Conservation (phyloP, 2,329 filamentous ascomycete genomes). For the Esteya vermicola region DNA sequence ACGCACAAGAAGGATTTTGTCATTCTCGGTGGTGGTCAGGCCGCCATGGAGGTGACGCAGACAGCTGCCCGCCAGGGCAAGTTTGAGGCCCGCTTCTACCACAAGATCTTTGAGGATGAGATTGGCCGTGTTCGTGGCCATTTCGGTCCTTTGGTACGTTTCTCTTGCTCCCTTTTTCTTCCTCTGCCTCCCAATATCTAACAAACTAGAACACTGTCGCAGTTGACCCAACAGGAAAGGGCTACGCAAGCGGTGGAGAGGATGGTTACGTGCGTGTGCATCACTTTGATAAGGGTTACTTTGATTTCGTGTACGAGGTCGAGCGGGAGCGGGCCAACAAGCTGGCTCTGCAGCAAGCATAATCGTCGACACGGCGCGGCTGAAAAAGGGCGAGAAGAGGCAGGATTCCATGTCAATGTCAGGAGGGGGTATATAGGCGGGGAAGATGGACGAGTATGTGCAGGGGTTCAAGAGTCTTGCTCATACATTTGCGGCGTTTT, state of each 20-base stretch:
- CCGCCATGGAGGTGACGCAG: slow-evolving; percentile 96
- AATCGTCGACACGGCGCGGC: background rate
- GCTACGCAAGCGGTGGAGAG: slow-evolving; percentile 91
- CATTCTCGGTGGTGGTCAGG: slow-evolving; percentile 94
- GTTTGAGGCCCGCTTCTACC: slow-evolving; percentile 98
- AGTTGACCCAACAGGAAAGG: slow-evolving; percentile 77
- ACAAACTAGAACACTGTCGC: slow-evolving; percentile 67
- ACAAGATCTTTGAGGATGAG: slow-evolving; percentile 99
- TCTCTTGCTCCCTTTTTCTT: background rate
- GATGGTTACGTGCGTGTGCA: slow-evolving; percentile 97
- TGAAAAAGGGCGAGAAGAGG: too few species aligned
- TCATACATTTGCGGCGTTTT: slow-evolving; percentile 2
- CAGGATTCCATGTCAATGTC: too few species aligned
- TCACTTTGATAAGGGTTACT: slow-evolving; percentile 97
- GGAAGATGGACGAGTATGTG: background rate
- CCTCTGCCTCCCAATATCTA: slow-evolving; percentile 5
- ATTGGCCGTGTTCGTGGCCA: slow-evolving; percentile 93
- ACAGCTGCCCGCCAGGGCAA: slow-evolving; percentile 91
- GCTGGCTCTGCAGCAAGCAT: slow-evolving; percentile 15
- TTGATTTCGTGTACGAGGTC: slow-evolving; percentile 97
- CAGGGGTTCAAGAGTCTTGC: slow-evolving; percentile 1
- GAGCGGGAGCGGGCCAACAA: slow-evolving; percentile 62
- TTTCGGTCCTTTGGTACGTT: slow-evolving; percentile 65
- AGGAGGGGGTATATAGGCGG: too few species aligned
- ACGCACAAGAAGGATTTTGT: slow-evolving; percentile 96